phyloP scores from a whole-genome alignment of 2,329 filamentous ascomycete genomes.

The Aureobasidium melanogenum region DNA sequence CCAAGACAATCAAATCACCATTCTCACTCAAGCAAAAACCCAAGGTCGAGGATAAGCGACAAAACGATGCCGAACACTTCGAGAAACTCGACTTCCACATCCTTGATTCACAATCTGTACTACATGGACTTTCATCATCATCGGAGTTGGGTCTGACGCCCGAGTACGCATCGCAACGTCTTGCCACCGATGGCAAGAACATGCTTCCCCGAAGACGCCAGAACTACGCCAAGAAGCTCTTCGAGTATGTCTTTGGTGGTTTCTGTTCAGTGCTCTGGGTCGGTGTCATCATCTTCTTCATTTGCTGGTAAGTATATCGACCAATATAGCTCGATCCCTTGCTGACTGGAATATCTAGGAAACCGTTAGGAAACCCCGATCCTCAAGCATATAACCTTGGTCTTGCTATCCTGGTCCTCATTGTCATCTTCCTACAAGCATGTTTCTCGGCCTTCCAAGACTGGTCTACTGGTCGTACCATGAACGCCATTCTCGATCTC shows the following conservation, averaged over 20 bases:
- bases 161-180: slow-evolving; percentile 25
- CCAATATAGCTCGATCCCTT: neutral
- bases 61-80: slow-evolving; percentile 32
- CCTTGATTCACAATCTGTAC: slow-evolving; percentile 28
- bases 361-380: slow-evolving; percentile 35
- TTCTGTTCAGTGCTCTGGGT: slow-evolving; percentile 42
- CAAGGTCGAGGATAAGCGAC: slow-evolving; percentile 9
- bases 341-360: neutral
- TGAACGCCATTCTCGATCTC: slow-evolving; percentile 40
- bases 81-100: slow-evolving; percentile 33
- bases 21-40: neutral
- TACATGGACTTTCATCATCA: slow-evolving; percentile 14
- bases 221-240: slow-evolving; percentile 35
- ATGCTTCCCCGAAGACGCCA: slow-evolving; percentile 34
- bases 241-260: slow-evolving; percentile 39
- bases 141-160: slow-evolving; percentile 27
- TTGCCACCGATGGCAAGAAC: slow-evolving; percentile 36
- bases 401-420: slow-evolving; percentile 38
- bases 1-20: slow-evolving; percentile 3
- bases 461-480: slow-evolving; percentile 39
- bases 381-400: slow-evolving; percentile 37
- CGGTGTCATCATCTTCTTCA: slow-evolving; percentile 40
- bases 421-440: slow-evolving; percentile 41
- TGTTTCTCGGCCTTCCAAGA: slow-evolving; percentile 41
- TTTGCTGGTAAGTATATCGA: slow-evolving; percentile 32